Conservation (phyloP, 1,139 yeast species). For the Candida sanyaensis region DNA sequence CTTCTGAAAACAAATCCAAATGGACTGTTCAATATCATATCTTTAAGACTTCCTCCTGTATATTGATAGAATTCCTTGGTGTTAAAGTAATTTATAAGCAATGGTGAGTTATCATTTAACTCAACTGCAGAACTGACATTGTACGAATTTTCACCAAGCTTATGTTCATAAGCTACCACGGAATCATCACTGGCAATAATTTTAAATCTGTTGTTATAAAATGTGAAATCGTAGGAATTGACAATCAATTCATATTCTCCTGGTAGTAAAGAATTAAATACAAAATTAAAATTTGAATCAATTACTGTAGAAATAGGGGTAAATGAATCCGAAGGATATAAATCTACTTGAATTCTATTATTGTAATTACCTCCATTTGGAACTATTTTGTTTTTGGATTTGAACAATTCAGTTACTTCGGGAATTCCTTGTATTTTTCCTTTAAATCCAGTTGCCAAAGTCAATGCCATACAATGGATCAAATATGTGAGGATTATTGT, state of each 20-base stretch:
- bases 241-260: slow-evolving; percentile 40
- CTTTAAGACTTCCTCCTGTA: slow-evolving; percentile 33
- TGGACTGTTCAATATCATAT: slow-evolving; percentile 43
- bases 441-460: slow-evolving; percentile 16
- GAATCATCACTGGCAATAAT: slow-evolving; percentile 23
- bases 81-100: slow-evolving; percentile 23
- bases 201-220: slow-evolving; percentile 27
- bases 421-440: slow-evolving; percentile 30
- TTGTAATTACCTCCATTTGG: slow-evolving; percentile 41
- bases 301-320: slow-evolving; percentile 19
- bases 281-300: slow-evolving; percentile 28
- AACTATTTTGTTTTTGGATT: slow-evolving; percentile 19
- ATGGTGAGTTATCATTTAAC: slow-evolving; percentile 20
- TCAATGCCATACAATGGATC: not conserved
- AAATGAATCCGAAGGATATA: slow-evolving; percentile 18
- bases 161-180: slow-evolving; percentile 25
- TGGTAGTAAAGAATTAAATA: slow-evolving; percentile 22
- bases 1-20: slow-evolving; percentile 45
- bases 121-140: slow-evolving; percentile 21
- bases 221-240: slow-evolving; percentile 39
- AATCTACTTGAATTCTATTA: slow-evolving; percentile 33
- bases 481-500: not conserved
- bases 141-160: slow-evolving; percentile 17
- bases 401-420: slow-evolving; percentile 22
- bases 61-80: slow-evolving; percentile 37